Percentiles rank a stretch among this genome's conserved stretches.
These are phyloP conservation scores for Sporothrix brasiliensis DNA, from an alignment of 2,329 filamentous ascomycete genomes.

Conservation along the genomic window DNA sequence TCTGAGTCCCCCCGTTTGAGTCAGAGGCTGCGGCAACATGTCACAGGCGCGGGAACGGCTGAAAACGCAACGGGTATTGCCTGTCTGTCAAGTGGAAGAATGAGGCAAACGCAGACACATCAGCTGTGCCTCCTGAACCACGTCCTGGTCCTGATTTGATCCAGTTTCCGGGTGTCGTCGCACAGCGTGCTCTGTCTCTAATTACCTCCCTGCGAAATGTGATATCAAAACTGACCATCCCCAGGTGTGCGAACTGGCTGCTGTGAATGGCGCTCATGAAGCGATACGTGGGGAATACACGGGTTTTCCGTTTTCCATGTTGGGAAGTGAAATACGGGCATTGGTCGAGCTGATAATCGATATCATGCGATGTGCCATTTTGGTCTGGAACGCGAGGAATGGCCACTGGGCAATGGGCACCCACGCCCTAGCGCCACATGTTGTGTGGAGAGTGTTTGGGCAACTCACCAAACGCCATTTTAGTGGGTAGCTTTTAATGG, in stretches of 20 bases:
- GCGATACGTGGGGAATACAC: constrained; percentile 5
- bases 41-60: background rate
- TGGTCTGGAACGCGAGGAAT: background rate
- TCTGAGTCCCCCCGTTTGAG: constrained; percentile 4
- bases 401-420: too few species aligned
- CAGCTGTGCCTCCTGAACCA: background rate
- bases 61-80: constrained; percentile 10
- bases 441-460: background rate
- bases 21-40: background rate
- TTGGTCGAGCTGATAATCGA: background rate
- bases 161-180: background rate
- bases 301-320: background rate
- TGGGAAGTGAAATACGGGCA: constrained; percentile 12
- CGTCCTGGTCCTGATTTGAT: background rate
- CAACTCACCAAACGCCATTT: too few species aligned
- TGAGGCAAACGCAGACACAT: background rate
- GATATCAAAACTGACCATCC: too few species aligned
- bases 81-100: background rate
- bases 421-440: too few species aligned
- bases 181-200: background rate
- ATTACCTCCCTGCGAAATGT: too few species aligned
- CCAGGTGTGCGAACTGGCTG: background rate
- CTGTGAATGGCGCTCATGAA: too few species aligned
- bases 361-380: background rate
- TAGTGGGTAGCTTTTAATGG: background rate